phyloP scores from a whole-genome alignment of 2,329 filamentous ascomycete genomes.

The Celoporthe dispersa region DNA sequence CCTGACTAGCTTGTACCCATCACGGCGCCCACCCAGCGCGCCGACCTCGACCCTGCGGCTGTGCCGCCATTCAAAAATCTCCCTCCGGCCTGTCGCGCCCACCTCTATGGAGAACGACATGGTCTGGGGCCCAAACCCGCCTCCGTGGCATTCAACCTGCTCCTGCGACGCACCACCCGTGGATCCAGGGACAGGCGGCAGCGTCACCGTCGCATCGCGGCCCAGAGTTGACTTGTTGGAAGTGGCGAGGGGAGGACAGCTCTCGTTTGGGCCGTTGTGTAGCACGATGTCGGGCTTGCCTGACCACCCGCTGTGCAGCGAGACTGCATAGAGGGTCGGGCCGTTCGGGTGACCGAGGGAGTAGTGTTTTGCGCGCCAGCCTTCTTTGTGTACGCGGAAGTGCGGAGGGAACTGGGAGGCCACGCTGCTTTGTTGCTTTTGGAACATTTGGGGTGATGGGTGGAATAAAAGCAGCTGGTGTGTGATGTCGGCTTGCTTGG shows the following conservation, averaged over 20 bases:
- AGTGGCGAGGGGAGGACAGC: conserved; percentile 37
- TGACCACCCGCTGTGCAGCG: conserved; percentile 35
- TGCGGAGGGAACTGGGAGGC: neutral
- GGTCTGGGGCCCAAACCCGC: conserved; percentile 5
- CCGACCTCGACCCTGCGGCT: conserved; percentile 42
- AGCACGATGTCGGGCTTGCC: conserved; percentile 39
- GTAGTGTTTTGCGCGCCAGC: neutral
- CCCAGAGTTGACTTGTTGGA: conserved; percentile 30
- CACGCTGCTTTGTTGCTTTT: neutral
- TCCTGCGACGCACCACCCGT: neutral
- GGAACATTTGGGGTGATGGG: neutral
- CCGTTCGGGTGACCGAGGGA: conserved; percentile 35
- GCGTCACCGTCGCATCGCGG: conserved; percentile 32
- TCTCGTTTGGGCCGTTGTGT: conserved; percentile 39
- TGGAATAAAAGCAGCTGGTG: neutral
- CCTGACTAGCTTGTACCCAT: conserved; percentile 49
- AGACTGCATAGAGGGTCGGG: conserved; percentile 39
- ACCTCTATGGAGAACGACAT: conserved; percentile 41
- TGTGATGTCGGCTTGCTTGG: no score
- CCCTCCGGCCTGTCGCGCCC: conserved; percentile 33
- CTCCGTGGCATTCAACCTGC: no score
- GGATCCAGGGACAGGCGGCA: neutral
- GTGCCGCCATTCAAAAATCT: conserved; percentile 49
- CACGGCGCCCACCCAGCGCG: conserved; percentile 36
- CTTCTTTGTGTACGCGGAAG: neutral